phyloP scores from a whole-genome alignment of 2,329 filamentous ascomycete species.

The Coniochaeta sp. region DNA sequence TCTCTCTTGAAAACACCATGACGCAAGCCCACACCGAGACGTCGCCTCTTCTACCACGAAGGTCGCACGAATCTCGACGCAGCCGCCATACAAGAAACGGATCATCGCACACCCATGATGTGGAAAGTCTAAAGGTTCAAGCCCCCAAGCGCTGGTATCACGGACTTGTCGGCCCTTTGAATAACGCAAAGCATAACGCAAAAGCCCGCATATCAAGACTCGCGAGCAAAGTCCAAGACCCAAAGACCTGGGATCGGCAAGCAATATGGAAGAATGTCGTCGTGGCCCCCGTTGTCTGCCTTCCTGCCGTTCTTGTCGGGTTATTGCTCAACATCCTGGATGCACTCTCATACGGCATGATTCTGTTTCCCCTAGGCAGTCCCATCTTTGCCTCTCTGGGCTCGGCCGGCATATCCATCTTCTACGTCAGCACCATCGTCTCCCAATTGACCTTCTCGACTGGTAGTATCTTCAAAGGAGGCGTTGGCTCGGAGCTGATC shows the following conservation, averaged over 20 bases:
- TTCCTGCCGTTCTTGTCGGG: slow-evolving; percentile 85
- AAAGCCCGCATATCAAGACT: slow-evolving; percentile 1
- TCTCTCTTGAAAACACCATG: neutral
- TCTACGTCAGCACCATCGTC: slow-evolving; percentile 95
- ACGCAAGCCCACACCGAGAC: slow-evolving; percentile 25
- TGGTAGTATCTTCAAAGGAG: slow-evolving; percentile 83
- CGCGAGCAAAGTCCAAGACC: slow-evolving; percentile 38
- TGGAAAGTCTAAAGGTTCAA: slow-evolving; percentile 43
- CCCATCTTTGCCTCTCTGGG: slow-evolving; percentile 80
- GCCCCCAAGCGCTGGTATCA: slow-evolving; percentile 25
- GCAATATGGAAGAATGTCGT: slow-evolving; percentile 58
- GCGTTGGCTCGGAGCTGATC: slow-evolving; percentile 94
- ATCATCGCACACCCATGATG: slow-evolving; percentile 25
- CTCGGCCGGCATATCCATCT: slow-evolving; percentile 93
- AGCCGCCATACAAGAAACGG: slow-evolving; percentile 13
- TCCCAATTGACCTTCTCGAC: slow-evolving; percentile 85
- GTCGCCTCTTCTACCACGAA: slow-evolving; percentile 38
- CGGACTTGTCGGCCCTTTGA: slow-evolving; percentile 20
- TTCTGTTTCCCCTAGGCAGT: slow-evolving; percentile 85
- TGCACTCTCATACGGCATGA: slow-evolving; percentile 93
- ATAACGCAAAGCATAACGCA: too few relatives aligned
- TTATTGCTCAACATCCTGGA: slow-evolving; percentile 88
- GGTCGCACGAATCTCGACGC: slow-evolving; percentile 18
- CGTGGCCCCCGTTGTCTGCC: slow-evolving; percentile 59
- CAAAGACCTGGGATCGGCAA: slow-evolving; percentile 65